Evolutionary conservation across 73 alveolate species (phyloP).

Genomic region (Symbiodinium natans): DNA sequence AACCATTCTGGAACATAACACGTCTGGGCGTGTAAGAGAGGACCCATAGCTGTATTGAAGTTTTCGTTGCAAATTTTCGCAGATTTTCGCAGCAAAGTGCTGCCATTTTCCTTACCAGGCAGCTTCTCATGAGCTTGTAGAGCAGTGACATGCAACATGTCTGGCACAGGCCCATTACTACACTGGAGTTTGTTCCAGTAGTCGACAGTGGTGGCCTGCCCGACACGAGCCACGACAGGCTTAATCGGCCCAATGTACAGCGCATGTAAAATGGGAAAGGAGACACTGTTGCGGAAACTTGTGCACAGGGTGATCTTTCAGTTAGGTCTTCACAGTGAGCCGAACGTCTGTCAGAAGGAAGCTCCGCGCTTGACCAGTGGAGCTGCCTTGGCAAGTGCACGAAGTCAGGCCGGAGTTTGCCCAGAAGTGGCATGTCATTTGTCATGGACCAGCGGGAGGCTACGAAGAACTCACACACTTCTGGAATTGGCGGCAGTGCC

Average conservation of each 20-base stretch:
- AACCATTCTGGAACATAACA: not conserved
- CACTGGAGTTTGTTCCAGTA: not conserved
- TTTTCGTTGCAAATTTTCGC: not conserved
- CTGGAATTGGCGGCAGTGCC: slow-evolving; percentile 1
- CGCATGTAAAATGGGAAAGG: not conserved
- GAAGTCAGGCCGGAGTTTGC: not conserved
- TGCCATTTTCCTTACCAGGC: not conserved
- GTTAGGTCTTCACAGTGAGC: no score
- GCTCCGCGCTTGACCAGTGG: not conserved
- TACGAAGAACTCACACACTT: slow-evolving; percentile 15
- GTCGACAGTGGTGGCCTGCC: not conserved
- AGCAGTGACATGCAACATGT: not conserved
- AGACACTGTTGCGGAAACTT: not conserved
- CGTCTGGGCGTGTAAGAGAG: no score
- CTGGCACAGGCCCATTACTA: not conserved
- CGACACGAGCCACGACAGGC: not conserved
- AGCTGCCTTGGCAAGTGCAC: slow-evolving; percentile 13
- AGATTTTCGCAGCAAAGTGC: not conserved
- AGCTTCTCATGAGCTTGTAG: not conserved
- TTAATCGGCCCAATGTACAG: not conserved
- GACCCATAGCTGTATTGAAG: no score
- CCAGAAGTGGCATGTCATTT: not conserved
- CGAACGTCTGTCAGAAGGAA: not conserved
- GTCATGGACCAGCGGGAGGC: not conserved
- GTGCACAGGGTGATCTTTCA: no score